A percentile compares a stretch with the other conserved stretches of the same genome.
These are phyloP conservation scores for Ophiostoma populinum DNA, from an alignment of 2,329 filamentous ascomycete species.

Conservation along the genomic window DNA sequence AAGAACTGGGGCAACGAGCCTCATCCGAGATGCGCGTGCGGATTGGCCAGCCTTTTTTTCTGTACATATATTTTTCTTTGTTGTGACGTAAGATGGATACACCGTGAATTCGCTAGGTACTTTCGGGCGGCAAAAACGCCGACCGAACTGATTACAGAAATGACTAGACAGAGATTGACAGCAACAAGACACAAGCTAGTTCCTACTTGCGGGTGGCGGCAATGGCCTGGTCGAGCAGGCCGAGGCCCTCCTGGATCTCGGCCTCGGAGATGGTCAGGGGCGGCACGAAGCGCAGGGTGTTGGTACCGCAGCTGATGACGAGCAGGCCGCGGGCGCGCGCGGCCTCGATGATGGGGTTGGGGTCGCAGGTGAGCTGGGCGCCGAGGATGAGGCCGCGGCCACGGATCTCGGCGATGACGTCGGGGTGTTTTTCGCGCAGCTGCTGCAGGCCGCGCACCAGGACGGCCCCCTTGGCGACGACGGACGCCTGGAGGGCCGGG, in stretches of 20 bases:
- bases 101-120: no score
- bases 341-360: constrained; percentile 58
- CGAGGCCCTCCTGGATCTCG: constrained; percentile 64
- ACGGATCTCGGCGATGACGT: constrained; percentile 59
- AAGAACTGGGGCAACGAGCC: no score
- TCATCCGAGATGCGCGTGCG: no score
- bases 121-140: no score
- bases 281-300: constrained; percentile 84
- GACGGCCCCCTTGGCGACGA: constrained; percentile 45
- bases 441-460: constrained; percentile 30
- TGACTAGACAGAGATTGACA: no score
- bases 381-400: constrained; percentile 77
- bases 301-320: constrained; percentile 82
- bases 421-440: constrained; percentile 37
- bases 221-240: constrained; percentile 55
- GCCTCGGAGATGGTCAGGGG: constrained; percentile 63
- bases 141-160: no score
- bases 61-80: no score
- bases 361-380: constrained; percentile 62
- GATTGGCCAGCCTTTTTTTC: no score
- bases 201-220: constrained; percentile 17
- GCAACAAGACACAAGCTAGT: neutral
- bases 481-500: constrained; percentile 48
- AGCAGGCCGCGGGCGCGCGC: constrained; percentile 75
- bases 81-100: no score